Percentiles rank a stretch among this genome's conserved stretches.
Evolutionary conservation across 2,329 filamentous ascomycete genomes (phyloP).

Genomic region (Diaporthe ilicicola): DNA sequence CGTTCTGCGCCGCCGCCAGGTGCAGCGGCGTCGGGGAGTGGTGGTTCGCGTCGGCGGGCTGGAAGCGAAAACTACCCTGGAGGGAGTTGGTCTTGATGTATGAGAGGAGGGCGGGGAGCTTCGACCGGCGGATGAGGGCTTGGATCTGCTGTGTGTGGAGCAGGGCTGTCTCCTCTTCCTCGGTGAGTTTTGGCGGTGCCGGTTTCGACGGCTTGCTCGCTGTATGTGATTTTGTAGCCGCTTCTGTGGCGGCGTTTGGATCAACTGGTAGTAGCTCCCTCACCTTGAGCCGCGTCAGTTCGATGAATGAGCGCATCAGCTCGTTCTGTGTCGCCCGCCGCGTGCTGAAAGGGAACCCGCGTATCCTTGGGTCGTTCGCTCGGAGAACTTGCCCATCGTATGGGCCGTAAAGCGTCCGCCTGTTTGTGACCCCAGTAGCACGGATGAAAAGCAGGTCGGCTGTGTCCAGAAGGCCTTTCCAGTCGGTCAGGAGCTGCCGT

Average conservation of each 20-base stretch:
- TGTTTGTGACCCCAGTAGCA: slow-evolving; percentile 86
- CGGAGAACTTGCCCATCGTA: slow-evolving; percentile 88
- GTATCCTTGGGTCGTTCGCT: slow-evolving; percentile 79
- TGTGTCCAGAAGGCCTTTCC: slow-evolving; percentile 85
- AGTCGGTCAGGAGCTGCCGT: slow-evolving; percentile 79
- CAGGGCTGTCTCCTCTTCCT: slow-evolving; percentile 83
- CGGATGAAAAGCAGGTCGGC: slow-evolving; percentile 88
- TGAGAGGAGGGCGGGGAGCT: slow-evolving; percentile 84
- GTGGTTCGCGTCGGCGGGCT: slow-evolving; percentile 75
- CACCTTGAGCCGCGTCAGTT: slow-evolving; percentile 90
- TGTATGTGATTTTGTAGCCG: slow-evolving; percentile 46
- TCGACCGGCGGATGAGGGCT: slow-evolving; percentile 86
- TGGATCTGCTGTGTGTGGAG: slow-evolving; percentile 91
- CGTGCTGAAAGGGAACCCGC: slow-evolving; percentile 93
- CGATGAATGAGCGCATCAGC: slow-evolving; percentile 92
- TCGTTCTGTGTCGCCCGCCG: slow-evolving; percentile 91
- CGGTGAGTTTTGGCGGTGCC: slow-evolving; percentile 71
- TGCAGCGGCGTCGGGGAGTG: slow-evolving; percentile 88
- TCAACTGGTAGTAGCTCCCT: slow-evolving; percentile 77
- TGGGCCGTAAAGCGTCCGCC: slow-evolving; percentile 86
- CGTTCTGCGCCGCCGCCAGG: slow-evolving; percentile 83
- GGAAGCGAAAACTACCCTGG: slow-evolving; percentile 76
- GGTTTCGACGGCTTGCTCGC: slow-evolving; percentile 57
- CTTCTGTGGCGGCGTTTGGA: slow-evolving; percentile 47
- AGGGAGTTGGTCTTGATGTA: slow-evolving; percentile 84